Evolutionary conservation across 2,329 filamentous ascomycete species (phyloP), one percentile per base, ranked within the genome.

Genomic region (Colletotrichum sp.): DNA sequence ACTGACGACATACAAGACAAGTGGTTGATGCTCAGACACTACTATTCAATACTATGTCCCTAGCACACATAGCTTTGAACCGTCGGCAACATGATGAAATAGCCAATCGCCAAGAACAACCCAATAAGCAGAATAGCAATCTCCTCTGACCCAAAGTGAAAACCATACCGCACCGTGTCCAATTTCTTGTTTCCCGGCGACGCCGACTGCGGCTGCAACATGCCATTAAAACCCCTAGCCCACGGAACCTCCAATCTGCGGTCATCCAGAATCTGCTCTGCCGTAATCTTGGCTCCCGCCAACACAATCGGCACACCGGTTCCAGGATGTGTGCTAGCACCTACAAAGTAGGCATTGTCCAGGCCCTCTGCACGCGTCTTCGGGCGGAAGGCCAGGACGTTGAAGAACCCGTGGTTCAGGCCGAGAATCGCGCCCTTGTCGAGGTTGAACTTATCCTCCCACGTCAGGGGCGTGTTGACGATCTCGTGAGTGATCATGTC

Each of bases 231-330:
- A 0, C 73, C 73, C 48, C 56, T 60, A 9, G 73, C 64, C 84
- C 84, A 86, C 8, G 83, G 80, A 10, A 81, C 78, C 32, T 60
- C 25, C 70, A 84, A 25, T 2, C 79, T 72, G 22, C 81, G 68
- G 66, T 86, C 85, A 8, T 78, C 80, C 28, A 88, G 79, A 22
- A 88, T 84, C 81, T 88, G 86, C 78, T 88, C 86, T 1, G 84
- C 79, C 13, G 86, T 87, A 72, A 95, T 88, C 82, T 92, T 93
- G 10, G 92, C 91, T 0, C 94, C 93, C 0, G 93, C 93, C 12
- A 95, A 84, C 30, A 93, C 92, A 71, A 95, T 94, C 5, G 94
- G 94, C 25, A 95, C 94, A 0, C 94, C 94, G 0, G 94, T 95
- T 2, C 94, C 94, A 0, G 94, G 94, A 85, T 96, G 94, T 25